Conservation (phyloP, 163 green algal species). For the Scenedesmus sp. region DNA sequence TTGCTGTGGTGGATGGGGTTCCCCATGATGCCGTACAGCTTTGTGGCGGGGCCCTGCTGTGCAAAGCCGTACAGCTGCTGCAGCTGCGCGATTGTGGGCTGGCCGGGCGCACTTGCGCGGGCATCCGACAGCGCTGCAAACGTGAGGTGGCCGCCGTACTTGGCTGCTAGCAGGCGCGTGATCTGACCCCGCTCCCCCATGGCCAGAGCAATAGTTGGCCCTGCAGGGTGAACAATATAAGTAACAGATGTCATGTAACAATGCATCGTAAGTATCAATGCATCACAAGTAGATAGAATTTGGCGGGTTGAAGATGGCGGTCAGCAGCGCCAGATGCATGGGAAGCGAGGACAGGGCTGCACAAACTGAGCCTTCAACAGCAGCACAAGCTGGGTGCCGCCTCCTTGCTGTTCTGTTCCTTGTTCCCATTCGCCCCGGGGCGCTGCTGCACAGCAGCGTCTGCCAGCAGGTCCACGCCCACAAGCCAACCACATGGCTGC, state of each 20-base stretch:
- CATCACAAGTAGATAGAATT: too few relatives aligned
- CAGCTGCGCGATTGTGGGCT: conserved; percentile 92
- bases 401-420: too few relatives aligned
- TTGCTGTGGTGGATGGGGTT: conserved; percentile 95
- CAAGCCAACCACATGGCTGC: too few relatives aligned
- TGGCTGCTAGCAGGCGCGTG: conserved; percentile 92
- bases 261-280: too few relatives aligned
- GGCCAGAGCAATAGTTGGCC: conserved; percentile 91
- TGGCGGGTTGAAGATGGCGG: too few relatives aligned
- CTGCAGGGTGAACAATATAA: conserved; percentile 53
- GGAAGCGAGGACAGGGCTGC: too few relatives aligned
- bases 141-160: conserved; percentile 95
- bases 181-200: conserved; percentile 95
- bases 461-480: too few relatives aligned
- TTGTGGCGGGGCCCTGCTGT: conserved; percentile 72
- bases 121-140: conserved; percentile 90
- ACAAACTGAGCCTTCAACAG: too few relatives aligned
- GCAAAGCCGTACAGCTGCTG: conserved; percentile 80
- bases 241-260: neutral
- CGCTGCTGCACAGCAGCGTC: too few relatives aligned
- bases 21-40: conserved; percentile 95
- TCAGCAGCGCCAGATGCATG: too few relatives aligned
- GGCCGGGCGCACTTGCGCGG: conserved; percentile 88
- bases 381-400: too few relatives aligned
- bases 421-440: too few relatives aligned